phyloP scores from a whole-genome alignment of 2,329 filamentous ascomycete genomes.

The Balansia obtecta region DNA sequence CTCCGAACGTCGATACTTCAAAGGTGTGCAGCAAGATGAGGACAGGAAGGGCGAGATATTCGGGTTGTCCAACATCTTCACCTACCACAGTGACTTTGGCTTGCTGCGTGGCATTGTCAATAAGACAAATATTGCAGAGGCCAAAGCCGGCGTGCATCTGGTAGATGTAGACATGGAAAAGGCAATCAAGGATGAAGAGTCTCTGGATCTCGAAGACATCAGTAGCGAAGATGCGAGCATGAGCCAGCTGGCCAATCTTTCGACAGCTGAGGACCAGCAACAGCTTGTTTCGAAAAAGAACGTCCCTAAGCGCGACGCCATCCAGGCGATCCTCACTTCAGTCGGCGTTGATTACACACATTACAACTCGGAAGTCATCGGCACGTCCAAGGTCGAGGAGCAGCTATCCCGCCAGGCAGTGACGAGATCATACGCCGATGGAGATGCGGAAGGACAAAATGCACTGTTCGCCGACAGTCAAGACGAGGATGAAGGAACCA shows the following conservation, averaged over 20 bases:
- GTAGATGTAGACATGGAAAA: conserved; percentile 62
- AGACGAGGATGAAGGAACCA: conserved; percentile 18
- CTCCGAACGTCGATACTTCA: conserved; percentile 87
- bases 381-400: conserved; percentile 83
- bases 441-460: conserved; percentile 36
- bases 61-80: conserved; percentile 75
- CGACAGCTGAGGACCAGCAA: conserved; percentile 35
- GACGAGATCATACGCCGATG: conserved; percentile 34
- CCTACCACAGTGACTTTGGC: conserved; percentile 65
- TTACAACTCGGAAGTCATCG: conserved; percentile 90
- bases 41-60: conserved; percentile 89
- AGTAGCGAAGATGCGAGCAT: conserved; percentile 55
- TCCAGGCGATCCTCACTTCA: conserved; percentile 78
- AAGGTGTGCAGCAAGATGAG: conserved; percentile 75
- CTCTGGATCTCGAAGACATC: conserved; percentile 27
- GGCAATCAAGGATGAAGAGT: conserved; percentile 40
- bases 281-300: conserved; percentile 22
- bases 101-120: conserved; percentile 92
- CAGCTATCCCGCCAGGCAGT: conserved; percentile 67
- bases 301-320: conserved; percentile 51
- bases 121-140: conserved; percentile 94
- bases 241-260: conserved; percentile 52
- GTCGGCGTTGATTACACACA: conserved; percentile 93
- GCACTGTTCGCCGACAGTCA: conserved; percentile 46
- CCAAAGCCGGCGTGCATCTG: conserved; percentile 70